A percentile compares a stretch with the other conserved stretches of the same genome.
phyloP scores from a whole-genome alignment of 371 early-diverging fungal species.

The Lichtheimia hyalospora region DNA sequence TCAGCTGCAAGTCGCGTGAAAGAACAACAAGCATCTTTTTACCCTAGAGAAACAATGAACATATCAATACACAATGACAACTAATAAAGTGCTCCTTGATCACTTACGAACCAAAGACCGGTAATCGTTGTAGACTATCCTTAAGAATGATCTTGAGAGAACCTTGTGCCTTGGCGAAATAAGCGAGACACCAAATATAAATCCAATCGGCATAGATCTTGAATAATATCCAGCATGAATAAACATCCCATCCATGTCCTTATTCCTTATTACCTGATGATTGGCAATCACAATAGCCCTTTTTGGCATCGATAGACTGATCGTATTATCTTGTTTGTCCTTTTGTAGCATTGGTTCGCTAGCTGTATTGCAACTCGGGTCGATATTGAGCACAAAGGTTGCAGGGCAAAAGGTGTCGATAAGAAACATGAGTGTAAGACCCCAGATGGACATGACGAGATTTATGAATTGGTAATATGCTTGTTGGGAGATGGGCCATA shows the following conservation, averaged over 20 bases:
- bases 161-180: constrained; percentile 66
- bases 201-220: constrained; percentile 89
- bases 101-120: constrained; percentile 77
- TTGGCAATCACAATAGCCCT: constrained; percentile 68
- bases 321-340: constrained; percentile 16
- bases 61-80: background rate
- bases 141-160: constrained; percentile 83
- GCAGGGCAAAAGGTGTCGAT: constrained; percentile 69
- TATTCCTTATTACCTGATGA: constrained; percentile 60
- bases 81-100: background rate
- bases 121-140: constrained; percentile 67
- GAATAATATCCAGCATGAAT: background rate
- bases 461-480: constrained; percentile 51
- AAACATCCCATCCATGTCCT: background rate
- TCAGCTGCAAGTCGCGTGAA: too few species aligned
- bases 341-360: constrained; percentile 15
- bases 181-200: constrained; percentile 76
- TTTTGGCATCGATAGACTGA: constrained; percentile 39
- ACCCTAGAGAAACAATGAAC: background rate
- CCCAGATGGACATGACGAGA: constrained; percentile 62
- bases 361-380: constrained; percentile 37
- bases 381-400: constrained; percentile 58
- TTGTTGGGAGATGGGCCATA: constrained; percentile 33
- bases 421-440: constrained; percentile 54
- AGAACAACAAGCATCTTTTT: background rate